phyloP scores from a whole-genome alignment of 2,329 filamentous ascomycete species.

The Rachicladosporium sp. region DNA sequence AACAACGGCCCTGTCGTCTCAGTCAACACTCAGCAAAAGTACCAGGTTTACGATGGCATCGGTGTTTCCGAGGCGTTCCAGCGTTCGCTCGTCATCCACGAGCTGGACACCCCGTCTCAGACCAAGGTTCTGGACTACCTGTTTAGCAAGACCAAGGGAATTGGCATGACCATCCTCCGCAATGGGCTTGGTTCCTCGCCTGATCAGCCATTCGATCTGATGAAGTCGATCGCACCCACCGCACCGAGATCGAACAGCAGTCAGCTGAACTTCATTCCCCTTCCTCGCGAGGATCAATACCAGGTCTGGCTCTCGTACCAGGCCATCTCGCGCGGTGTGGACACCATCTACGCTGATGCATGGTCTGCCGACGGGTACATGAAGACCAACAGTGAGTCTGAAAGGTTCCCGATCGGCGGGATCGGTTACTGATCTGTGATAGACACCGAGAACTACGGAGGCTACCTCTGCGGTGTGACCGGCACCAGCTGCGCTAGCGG shows the following conservation, averaged over 20 bases:
- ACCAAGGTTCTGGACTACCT: slow-evolving; percentile 34
- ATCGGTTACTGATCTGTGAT: background rate
- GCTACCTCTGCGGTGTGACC: slow-evolving; percentile 35
- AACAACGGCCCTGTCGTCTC: slow-evolving; percentile 9
- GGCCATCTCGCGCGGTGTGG: slow-evolving; percentile 34
- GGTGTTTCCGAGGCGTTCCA: slow-evolving; percentile 39
- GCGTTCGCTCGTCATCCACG: slow-evolving; percentile 9
- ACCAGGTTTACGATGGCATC: slow-evolving; percentile 35
- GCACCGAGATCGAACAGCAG: slow-evolving; percentile 31
- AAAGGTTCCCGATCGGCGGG: too few species aligned
- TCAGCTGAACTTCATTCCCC: slow-evolving; percentile 16
- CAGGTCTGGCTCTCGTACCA: slow-evolving; percentile 43
- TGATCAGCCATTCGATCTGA: slow-evolving; percentile 10
- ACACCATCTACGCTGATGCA: slow-evolving; percentile 36
- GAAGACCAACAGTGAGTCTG: slow-evolving; percentile 32
- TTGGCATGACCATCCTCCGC: slow-evolving; percentile 39
- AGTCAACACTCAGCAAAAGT: slow-evolving; percentile 9
- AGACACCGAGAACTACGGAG: slow-evolving; percentile 30
- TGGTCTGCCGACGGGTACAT: slow-evolving; percentile 42
- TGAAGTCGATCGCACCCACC: slow-evolving; percentile 18
- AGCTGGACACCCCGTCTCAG: slow-evolving; percentile 25
- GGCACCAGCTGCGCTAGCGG: slow-evolving; percentile 28
- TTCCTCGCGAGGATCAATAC: slow-evolving; percentile 19
- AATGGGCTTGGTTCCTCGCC: slow-evolving; percentile 35
- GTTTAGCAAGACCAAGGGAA: slow-evolving; percentile 34